Evolutionary conservation across 2,329 filamentous ascomycete species (phyloP), one percentile per base, ranked within the genome.

Genomic region (Xylaria sp.): DNA sequence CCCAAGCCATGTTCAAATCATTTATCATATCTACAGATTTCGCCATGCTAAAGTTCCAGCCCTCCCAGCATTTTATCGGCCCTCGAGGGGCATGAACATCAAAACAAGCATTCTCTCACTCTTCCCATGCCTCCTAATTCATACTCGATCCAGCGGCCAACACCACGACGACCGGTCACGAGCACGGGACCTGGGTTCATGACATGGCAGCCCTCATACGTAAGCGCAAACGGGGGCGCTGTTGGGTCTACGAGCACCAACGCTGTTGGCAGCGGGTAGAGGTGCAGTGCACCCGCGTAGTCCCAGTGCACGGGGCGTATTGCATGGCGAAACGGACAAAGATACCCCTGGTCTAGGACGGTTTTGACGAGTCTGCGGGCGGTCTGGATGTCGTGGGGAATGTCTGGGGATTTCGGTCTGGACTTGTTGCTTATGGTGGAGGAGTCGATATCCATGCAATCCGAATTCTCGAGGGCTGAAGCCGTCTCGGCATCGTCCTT

Each of bases 201-300:
- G 39, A 98, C 94, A 81, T 96, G 93, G 77, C 96, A 98, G 0
- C 94, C 95, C 80, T 97, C 95, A 77, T 98, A 98, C 14, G 93
- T 97, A 71, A 98, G 84, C 62, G 91, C 92, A 76, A 97, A 99
- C 0, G 93, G 86, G 14, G 92, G 90, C 9, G 91, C 90, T 50
- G 94, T 93, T 0, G 91, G 85, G 80, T 99, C 96, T 1, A 93
- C 90, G 3, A 99, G 81, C 17, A 97, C 88, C 76, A 98, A 83
- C 0, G 92, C 89, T 21, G 93, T 95, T 1, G 96, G 96, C 32
- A 98, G 81, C 8, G 95, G 96, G 78, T 98, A 98, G 24, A 99
- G 82, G 63, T 93, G 91, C 71, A 98, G 80, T 2, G 92, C 83
- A 4, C 88, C 85, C 0, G 90, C 90, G 78, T 92, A 93, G 79